Evolutionary conservation across 768 basidiomycete species (phyloP), one percentile per base, ranked within the genome.

Genomic region (Suillus fuscotomentosus): DNA sequence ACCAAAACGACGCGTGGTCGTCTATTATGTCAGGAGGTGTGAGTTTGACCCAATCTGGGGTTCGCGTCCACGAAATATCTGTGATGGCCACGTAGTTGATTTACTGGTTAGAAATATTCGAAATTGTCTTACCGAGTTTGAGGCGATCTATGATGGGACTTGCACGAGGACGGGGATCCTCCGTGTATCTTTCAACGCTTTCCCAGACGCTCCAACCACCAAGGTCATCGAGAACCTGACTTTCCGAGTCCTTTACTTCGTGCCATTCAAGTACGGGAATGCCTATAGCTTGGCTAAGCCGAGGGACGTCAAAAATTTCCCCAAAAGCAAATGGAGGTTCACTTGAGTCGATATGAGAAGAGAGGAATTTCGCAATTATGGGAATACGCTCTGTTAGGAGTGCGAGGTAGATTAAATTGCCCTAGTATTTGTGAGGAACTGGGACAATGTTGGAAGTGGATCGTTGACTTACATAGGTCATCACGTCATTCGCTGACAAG

Each of bases 401-500:
- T 20, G 78, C 86, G 6, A 90, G 80, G 66, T 88, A 88, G 36
- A 89, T 78, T 60, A 88, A 76, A 71, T 89, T 87, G 51, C 77
- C 78, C 81, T 84, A 70, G 42, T 81, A 79, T 80, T 82, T 56
- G 48, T 54, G 34, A 60, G 53, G 45, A 38, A n/a, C 60, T 27
- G n/a, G 50, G 55, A 50, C 20, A 45, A 60, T 20, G 60, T 54
- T 20, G 11, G 20, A 61, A 65, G 17, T 34, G 31, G 11, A 22
- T 15, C 5, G 2, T n/a, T 5, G 59, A 68, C 82, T 69, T 65
- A 86, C 86, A 71, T 86, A 88, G 63, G 89, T 89, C 84, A 90
- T 89, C 36, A 90, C 88, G 76, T 91, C 89, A 79, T 91, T 91
- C 9, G 89, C 89, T 91, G 66, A 34, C 59, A 24, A 34, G 60